phyloP scores from a whole-genome alignment of 2,329 filamentous ascomycete genomes.

The Pseudogymnoascus sp. region DNA sequence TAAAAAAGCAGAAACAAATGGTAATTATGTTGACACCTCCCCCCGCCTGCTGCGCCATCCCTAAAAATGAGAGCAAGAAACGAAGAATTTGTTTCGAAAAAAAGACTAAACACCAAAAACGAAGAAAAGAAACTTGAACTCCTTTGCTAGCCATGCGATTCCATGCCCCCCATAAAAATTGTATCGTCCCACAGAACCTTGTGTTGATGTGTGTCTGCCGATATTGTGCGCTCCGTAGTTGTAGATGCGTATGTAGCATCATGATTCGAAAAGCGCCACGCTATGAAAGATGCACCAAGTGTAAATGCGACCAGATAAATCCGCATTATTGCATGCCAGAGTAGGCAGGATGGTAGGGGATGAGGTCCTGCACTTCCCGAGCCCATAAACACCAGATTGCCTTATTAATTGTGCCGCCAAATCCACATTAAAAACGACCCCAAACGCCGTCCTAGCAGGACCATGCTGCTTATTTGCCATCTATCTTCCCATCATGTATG shows the following conservation, averaged over 20 bases:
- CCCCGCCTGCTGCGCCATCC: background rate
- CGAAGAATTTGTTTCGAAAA: background rate
- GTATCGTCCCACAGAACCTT: slow-evolving; percentile 4
- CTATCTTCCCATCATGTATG: slow-evolving; percentile 31
- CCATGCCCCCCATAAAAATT: slow-evolving; percentile 2
- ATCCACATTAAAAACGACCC: slow-evolving; percentile 4
- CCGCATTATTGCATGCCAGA: background rate
- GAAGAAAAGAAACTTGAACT: background rate
- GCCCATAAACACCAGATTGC: slow-evolving; percentile 2
- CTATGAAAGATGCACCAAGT: slow-evolving; percentile 6
- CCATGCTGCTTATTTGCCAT: slow-evolving; percentile 10
- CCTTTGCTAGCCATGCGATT: slow-evolving; percentile 3
- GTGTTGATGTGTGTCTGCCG: slow-evolving; percentile 1
- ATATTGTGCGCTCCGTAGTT: slow-evolving; percentile 5
- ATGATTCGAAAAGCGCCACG: slow-evolving; percentile 1
- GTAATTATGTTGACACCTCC: background rate
- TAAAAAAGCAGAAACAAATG: background rate
- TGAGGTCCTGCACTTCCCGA: slow-evolving; percentile 1
- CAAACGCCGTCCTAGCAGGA: slow-evolving; percentile 4
- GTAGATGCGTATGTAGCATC: background rate
- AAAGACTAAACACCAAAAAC: slow-evolving; percentile 5
- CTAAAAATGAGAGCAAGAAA: background rate
- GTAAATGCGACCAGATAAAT: slow-evolving; percentile 4
- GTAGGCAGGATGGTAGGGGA: background rate
- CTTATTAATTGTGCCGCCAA: slow-evolving; percentile 2